These are phyloP conservation scores for Talaromyces liani DNA, from an alignment of 495 filamentous ascomycete species.

Conservation along the genomic window DNA sequence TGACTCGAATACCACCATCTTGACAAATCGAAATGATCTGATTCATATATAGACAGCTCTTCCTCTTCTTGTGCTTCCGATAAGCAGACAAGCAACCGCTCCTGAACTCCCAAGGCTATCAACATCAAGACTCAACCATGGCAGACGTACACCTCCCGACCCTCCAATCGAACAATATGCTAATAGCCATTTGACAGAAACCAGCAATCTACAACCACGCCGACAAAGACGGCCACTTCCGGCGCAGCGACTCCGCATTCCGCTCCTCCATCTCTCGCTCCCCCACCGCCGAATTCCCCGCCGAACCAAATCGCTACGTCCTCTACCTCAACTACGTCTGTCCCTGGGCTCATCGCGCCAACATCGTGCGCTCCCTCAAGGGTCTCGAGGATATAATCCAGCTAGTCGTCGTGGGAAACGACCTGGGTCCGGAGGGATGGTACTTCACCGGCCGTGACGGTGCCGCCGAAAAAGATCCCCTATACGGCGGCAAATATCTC, in stretches of 20 bases:
- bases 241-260: conserved; percentile 36
- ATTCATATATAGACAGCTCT: neutral
- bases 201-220: conserved; percentile 14
- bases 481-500: neutral
- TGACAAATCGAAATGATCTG: neutral
- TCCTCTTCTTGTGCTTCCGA: neutral
- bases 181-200: neutral
- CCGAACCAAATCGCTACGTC: conserved; percentile 71
- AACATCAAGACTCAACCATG: too few species aligned
- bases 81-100: neutral
- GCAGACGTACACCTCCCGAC: neutral
- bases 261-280: conserved; percentile 43
- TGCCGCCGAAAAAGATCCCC: neutral
- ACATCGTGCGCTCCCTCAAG: neutral
- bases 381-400: neutral
- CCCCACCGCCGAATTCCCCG: conserved; percentile 55
- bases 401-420: neutral
- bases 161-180: neutral
- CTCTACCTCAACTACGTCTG: conserved; percentile 54
- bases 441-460: neutral
- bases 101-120: neutral
- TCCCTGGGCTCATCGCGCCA: neutral
- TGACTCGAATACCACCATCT: neutral
- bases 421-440: neutral
- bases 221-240: conserved; percentile 45